phyloP scores from a whole-genome alignment of 225 moss, liverwort and hornwort species.

The Climacium dendroides region DNA sequence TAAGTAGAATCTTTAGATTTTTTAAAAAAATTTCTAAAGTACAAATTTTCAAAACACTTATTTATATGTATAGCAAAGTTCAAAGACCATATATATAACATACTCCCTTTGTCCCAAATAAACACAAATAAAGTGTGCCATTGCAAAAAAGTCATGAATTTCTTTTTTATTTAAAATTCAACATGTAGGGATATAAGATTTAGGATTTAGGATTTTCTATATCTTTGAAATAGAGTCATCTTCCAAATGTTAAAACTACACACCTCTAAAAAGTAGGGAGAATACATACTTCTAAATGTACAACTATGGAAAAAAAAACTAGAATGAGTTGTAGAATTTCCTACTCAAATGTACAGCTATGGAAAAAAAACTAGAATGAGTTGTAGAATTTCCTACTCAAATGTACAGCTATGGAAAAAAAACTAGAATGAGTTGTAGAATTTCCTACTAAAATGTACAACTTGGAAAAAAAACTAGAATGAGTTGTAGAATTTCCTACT shows the following conservation, averaged over 20 bases:
- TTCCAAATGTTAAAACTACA: not conserved
- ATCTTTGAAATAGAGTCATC: not conserved
- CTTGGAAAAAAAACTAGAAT: not conserved
- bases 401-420: too few relatives aligned
- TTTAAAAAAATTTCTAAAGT: not conserved
- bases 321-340: too few relatives aligned
- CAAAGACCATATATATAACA: not conserved
- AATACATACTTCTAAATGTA: not conserved
- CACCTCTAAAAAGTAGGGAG: fast-evolving
- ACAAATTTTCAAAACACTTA: not conserved
- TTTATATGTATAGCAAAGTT: not conserved
- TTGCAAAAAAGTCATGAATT: not conserved
- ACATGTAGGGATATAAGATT: not conserved
- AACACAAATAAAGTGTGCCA: fast-evolving
- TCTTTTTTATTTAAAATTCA: too few relatives aligned
- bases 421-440: not conserved
- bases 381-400: fast-evolving
- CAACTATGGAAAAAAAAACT: not conserved
- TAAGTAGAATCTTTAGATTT: not conserved
- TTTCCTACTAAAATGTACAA: too few relatives aligned
- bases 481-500: too few relatives aligned
- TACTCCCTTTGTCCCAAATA: fast-evolving
- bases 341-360: too few relatives aligned
- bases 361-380: not conserved
- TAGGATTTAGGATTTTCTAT: not conserved